A percentile compares a stretch with the other conserved stretches of the same genome.
Evolutionary conservation across 805 yeast genomes (phyloP).

Genomic region (Spathaspora hagerdaliae): DNA sequence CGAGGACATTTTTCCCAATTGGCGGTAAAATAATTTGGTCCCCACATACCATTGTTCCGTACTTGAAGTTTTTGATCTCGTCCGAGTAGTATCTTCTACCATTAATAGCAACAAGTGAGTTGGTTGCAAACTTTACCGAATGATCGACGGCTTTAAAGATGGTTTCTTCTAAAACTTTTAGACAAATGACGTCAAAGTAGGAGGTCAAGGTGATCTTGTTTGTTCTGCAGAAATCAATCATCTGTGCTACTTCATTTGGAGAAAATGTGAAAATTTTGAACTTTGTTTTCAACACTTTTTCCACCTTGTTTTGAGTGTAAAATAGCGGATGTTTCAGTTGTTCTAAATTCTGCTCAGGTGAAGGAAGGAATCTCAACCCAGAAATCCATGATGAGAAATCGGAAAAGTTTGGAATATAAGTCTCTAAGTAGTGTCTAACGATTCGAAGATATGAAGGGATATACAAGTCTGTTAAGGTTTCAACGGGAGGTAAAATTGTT

Average conservation of each 20-base stretch:
- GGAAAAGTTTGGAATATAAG: conserved; percentile 3
- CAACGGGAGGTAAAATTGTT: conserved; percentile 4
- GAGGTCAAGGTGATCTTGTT: conserved; percentile 20
- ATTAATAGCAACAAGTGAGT: conserved; percentile 13
- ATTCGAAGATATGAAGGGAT: conserved; percentile 5
- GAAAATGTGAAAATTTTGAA: conserved; percentile 11
- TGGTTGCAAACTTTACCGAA: conserved; percentile 5
- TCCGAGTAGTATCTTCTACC: conserved; percentile 17
- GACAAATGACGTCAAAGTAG: conserved; percentile 13
- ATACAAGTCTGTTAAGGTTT: conserved; percentile 9
- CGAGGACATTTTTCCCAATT: background rate
- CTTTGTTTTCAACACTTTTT: conserved; percentile 7
- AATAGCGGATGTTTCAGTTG: conserved; percentile 8
- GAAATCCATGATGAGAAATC: background rate
- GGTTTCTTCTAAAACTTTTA: conserved; percentile 14
- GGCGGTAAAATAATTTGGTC: conserved; percentile 7
- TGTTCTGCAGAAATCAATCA: conserved; percentile 13
- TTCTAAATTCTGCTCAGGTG: background rate
- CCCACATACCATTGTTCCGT: conserved; percentile 11
- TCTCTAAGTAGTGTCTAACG: conserved; percentile 2
- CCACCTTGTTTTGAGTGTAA: conserved; percentile 4
- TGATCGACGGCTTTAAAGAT: conserved; percentile 8
- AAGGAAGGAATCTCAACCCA: background rate
- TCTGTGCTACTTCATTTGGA: conserved; percentile 7
- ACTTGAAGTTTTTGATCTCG: conserved; percentile 4